Evolutionary conservation across 2,329 filamentous ascomycete genomes (phyloP), one percentile per base, ranked within the genome.

Genomic region (Rhytidhysteron rufulum): DNA sequence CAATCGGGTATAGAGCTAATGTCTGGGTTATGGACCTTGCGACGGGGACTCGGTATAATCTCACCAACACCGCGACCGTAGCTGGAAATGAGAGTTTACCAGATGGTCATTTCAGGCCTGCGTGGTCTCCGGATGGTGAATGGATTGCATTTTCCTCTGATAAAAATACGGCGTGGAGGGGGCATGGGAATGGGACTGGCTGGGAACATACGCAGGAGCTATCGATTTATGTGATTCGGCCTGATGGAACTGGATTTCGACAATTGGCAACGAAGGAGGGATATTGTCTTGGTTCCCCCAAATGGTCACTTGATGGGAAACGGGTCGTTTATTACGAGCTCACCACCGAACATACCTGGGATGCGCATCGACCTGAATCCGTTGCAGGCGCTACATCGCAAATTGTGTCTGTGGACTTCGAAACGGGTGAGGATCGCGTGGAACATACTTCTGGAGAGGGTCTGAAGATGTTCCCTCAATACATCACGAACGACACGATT

Each of bases 181-280:
- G 69, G 1, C 67, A 72, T 40, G 60, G 63, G 10, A 59, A 66
- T 38, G 60, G 66, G 15, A 57, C 60, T 4, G 52, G 68, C 20
- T 69, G 68, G 68, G 58, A 70, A 40, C 67, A 70, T 40, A 66
- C 66, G 0, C 68, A 71, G 41, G 53, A 57, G 15, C 53, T 71
- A 3, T 65, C 65, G 1, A 48, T 71, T n/a, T 70, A 71, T 34
- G 57, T 55, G 2, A 63, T 70, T 16, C 54, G 59, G 3, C 58
- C 65, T 1, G 47, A 70, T 37, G 65, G 67, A 11, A 51, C 57
- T 8, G 66, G 53, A 30, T 67, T 70, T 33, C 58, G 60, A n/a
- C 46, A 60, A 35, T 40, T 70, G 13, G 50, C 50, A 2, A 54
- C 51, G 18, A 61, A 68, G 45, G 24, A 37, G 1, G 59, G 55